These are phyloP conservation scores for Bjerkandera adusta DNA, from an alignment of 1,284 basidiomycete species.

Conservation along the genomic window DNA sequence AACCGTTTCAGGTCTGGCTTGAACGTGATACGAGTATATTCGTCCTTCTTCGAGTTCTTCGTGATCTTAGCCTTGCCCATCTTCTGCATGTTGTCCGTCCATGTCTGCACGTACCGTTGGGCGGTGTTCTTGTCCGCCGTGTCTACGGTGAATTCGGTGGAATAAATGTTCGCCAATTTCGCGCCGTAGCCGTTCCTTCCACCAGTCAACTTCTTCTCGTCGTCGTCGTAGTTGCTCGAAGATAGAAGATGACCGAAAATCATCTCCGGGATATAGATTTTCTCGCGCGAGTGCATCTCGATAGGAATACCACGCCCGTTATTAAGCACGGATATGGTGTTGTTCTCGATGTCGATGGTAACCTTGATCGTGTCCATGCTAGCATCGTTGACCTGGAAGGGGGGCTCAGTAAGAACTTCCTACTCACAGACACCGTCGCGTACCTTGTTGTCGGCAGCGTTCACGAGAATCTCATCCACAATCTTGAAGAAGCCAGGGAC, in stretches of 20 bases:
- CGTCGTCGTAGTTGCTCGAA: constrained; percentile 98
- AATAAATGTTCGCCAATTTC: constrained; percentile 98
- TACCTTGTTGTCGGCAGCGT: constrained; percentile 99
- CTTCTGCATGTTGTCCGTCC: constrained; percentile 91
- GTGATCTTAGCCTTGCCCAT: constrained; percentile 92
- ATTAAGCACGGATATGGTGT: constrained; percentile 92
- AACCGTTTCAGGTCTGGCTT: constrained; percentile 91
- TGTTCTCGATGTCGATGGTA: constrained; percentile 81
- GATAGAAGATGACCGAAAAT: constrained; percentile 97
- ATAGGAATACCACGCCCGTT: constrained; percentile 97
- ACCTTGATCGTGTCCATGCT: constrained; percentile 91
- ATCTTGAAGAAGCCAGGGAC: constrained; percentile 99
- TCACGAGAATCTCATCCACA: constrained; percentile 98
- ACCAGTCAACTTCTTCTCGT: constrained; percentile 98
- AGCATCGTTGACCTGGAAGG: constrained; percentile 82
- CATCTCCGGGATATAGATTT: constrained; percentile 95
- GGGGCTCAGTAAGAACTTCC: neutral
- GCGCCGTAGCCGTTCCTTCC: constrained; percentile 99
- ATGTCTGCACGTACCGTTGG: constrained; percentile 96
- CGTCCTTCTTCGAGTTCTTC: constrained; percentile 83
- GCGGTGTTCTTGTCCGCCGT: constrained; percentile 88
- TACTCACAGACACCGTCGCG: constrained; percentile 15
- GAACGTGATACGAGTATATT: constrained; percentile 96
- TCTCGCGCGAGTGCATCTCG: constrained; percentile 92
- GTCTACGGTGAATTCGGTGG: constrained; percentile 95